phyloP scores from a whole-genome alignment of 768 basidiomycete genomes.

The Leucogyrophana mollusca region DNA sequence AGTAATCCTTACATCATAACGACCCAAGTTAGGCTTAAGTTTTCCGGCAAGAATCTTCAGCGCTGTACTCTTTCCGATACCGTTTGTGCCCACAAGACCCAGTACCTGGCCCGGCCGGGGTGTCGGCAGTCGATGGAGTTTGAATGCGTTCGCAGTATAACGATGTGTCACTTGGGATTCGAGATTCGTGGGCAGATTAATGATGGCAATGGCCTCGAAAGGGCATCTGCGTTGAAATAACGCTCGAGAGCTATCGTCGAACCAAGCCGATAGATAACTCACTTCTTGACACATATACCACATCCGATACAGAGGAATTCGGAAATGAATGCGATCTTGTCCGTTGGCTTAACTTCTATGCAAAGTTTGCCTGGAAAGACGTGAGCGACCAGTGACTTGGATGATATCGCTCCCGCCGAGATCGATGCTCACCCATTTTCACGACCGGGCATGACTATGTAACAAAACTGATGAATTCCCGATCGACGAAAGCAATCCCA shows the following conservation, averaged over 20 bases:
- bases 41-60: constrained; percentile 96
- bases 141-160: constrained; percentile 98
- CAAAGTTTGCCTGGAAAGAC: constrained; percentile 81
- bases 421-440: constrained; percentile 75
- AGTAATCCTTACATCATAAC: constrained; percentile 75
- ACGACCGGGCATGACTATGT: constrained; percentile 89
- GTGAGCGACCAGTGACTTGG: background rate
- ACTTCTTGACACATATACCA: constrained; percentile 99
- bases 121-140: constrained; percentile 95
- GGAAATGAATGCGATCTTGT: constrained; percentile 99
- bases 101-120: constrained; percentile 97
- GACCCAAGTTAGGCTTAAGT: constrained; percentile 95
- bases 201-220: constrained; percentile 98
- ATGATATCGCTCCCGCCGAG: background rate
- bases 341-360: constrained; percentile 94
- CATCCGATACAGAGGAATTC: constrained; percentile 99
- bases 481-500: constrained; percentile 7
- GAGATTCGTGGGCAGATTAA: constrained; percentile 97
- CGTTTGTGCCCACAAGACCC: constrained; percentile 98
- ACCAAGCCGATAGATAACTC: constrained; percentile 26
- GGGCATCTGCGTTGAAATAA: constrained; percentile 70
- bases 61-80: constrained; percentile 99
- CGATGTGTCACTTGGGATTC: constrained; percentile 96
- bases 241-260: constrained; percentile 1
- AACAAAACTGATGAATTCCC: constrained; percentile 9